Conservation (phyloP, 2,329 filamentous ascomycete genomes). For the Exophiala sp. region DNA sequence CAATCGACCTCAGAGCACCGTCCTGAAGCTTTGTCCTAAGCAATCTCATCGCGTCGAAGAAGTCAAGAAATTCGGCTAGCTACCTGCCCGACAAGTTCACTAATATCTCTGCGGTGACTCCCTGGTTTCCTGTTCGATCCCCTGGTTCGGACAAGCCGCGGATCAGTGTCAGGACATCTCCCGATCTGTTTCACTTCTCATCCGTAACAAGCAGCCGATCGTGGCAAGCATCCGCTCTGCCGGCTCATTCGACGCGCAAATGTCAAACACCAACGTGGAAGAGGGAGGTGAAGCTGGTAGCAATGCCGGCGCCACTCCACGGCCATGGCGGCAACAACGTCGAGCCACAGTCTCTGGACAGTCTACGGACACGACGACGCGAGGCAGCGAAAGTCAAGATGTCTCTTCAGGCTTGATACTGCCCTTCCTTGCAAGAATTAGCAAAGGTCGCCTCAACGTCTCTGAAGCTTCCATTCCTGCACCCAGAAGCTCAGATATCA, state of each 20-base stretch:
- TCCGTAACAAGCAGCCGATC: constrained; percentile 17
- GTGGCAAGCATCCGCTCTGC: constrained; percentile 18
- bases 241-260: constrained; percentile 11
- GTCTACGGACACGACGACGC: not conserved
- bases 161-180: constrained; percentile 14
- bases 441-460: constrained; percentile 19
- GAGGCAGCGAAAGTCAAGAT: constrained; percentile 8
- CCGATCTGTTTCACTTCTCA: constrained; percentile 16
- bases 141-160: not conserved
- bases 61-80: constrained; percentile 6
- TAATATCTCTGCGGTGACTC: not conserved
- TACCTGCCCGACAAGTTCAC: constrained; percentile 6
- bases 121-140: not conserved
- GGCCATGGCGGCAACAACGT: not conserved
- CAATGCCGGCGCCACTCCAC: not conserved
- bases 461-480: constrained; percentile 21
- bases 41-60: constrained; percentile 5
- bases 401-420: constrained; percentile 7
- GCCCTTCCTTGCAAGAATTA: constrained; percentile 13
- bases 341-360: constrained; percentile 3
- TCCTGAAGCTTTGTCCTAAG: not conserved
- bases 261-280: constrained; percentile 3
- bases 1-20: constrained; percentile 7
- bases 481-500: constrained; percentile 13
- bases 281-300: constrained; percentile 5